phyloP scores from a whole-genome alignment of 2,329 filamentous ascomycete genomes.

The Aspergillus sp. region DNA sequence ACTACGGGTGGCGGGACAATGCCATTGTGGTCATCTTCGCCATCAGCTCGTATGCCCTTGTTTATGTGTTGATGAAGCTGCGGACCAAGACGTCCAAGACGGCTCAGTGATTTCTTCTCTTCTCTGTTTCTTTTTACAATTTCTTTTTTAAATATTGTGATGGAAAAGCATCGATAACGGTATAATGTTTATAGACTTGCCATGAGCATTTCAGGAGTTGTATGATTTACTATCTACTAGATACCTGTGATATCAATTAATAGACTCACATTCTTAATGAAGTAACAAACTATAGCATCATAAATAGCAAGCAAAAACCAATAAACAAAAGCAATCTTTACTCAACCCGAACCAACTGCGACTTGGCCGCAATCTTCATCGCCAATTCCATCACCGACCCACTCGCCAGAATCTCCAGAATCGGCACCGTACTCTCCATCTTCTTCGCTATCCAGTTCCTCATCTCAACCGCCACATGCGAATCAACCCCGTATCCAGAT shows the following conservation, averaged over 20 bases:
- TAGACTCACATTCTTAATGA: too few relatives aligned
- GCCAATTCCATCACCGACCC: slow-evolving; percentile 18
- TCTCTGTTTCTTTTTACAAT: neutral
- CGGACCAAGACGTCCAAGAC: slow-evolving; percentile 1
- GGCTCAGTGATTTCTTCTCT: neutral
- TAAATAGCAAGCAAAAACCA: too few relatives aligned
- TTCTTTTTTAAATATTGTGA: neutral
- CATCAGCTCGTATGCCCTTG: slow-evolving; percentile 8
- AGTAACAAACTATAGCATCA: too few relatives aligned
- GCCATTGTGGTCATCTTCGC: slow-evolving; percentile 7
- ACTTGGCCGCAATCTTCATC: slow-evolving; percentile 13
- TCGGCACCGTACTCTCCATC: slow-evolving; percentile 23
- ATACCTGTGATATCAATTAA: too few relatives aligned
- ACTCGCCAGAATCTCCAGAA: slow-evolving; percentile 24
- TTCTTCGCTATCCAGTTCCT: slow-evolving; percentile 38
- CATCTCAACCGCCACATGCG: slow-evolving; percentile 43
- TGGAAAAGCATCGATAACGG: neutral
- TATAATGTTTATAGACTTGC: neutral
- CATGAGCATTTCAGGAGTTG: neutral
- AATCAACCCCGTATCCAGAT: slow-evolving; percentile 37
- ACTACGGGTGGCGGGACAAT: slow-evolving; percentile 8
- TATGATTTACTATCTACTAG: too few relatives aligned
- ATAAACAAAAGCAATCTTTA: too few relatives aligned
- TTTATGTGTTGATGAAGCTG: slow-evolving; percentile 4
- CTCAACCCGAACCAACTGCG: slow-evolving; percentile 1